Conservation (phyloP, 2,329 filamentous ascomycete genomes). For the Stachybotrys elegans region DNA sequence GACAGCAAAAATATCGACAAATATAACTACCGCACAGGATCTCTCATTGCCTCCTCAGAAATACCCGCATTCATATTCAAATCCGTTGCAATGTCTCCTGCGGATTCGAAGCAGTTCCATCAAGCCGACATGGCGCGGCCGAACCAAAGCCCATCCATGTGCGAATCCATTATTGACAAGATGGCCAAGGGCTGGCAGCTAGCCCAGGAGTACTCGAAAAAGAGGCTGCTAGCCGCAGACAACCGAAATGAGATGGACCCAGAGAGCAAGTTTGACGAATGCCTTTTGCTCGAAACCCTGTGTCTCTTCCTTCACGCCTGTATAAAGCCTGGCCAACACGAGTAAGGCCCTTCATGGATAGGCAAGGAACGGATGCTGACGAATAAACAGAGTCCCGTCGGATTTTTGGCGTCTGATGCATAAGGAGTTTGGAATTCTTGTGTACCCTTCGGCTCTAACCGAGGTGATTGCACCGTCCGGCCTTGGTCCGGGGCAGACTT, state of each 20-base stretch:
- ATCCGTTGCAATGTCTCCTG: too few species aligned
- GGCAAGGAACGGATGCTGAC: conserved; percentile 1
- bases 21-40: too few species aligned
- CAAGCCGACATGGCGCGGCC: too few species aligned
- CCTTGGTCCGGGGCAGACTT: conserved; percentile 27
- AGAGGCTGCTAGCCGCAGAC: conserved; percentile 26
- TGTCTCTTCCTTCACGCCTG: conserved; percentile 35
- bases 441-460: conserved; percentile 33
- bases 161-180: too few species aligned
- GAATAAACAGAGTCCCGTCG: conserved; percentile 22
- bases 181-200: conserved; percentile 32
- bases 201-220: conserved; percentile 30
- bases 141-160: too few species aligned
- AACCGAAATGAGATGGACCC: conserved; percentile 25
- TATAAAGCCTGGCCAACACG: conserved; percentile 30
- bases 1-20: too few species aligned
- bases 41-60: too few species aligned
- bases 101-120: too few species aligned
- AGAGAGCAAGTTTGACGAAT: conserved; percentile 24
- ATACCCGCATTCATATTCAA: too few species aligned
- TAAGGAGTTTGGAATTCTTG: conserved; percentile 33
- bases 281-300: conserved; percentile 30
- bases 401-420: conserved; percentile 34
- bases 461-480: conserved; percentile 28
- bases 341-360: conserved; percentile 14